phyloP scores from a whole-genome alignment of 345 rosid species.

The Euphorbia pulcherrima region DNA sequence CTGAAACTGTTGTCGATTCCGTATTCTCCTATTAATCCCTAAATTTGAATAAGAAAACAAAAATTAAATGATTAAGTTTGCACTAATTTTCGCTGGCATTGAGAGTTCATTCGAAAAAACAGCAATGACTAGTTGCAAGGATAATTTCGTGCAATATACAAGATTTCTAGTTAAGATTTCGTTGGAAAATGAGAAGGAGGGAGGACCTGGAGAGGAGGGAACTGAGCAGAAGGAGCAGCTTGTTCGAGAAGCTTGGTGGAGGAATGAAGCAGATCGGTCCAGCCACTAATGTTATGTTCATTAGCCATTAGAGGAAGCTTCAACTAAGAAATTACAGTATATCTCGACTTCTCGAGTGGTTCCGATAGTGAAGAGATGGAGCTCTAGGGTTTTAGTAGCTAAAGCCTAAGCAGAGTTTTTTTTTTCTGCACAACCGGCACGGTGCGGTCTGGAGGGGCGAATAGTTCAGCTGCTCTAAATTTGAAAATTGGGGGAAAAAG shows the following conservation, averaged over 20 bases:
- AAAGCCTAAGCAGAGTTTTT: not conserved
- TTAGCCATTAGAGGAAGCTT: conserved; percentile 34
- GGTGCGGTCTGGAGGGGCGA: not conserved
- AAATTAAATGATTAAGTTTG: not conserved
- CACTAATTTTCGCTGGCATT: not conserved
- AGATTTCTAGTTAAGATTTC: not conserved
- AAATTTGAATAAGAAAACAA: not conserved
- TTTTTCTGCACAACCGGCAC: not conserved
- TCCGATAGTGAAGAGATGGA: not conserved
- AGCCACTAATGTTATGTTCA: conserved; percentile 74
- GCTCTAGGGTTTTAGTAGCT: not conserved
- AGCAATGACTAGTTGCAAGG: not conserved
- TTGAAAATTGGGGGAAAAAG: not conserved
- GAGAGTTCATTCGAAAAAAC: not conserved
- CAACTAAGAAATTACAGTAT: not conserved
- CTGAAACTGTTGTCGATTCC: not conserved
- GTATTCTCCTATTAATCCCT: no score
- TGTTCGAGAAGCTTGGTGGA: conserved; percentile 94
- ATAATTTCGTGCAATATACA: not conserved
- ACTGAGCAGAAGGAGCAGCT: conserved; percentile 96
- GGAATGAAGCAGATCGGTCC: conserved; percentile 93
- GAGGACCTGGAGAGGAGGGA: conserved; percentile 97
- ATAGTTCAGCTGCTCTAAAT: not conserved
- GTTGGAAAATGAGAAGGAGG: conserved; percentile 5
- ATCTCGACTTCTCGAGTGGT: no score